Conservation (phyloP, 2,329 filamentous ascomycete species). For the Samsoniella hepiali region DNA sequence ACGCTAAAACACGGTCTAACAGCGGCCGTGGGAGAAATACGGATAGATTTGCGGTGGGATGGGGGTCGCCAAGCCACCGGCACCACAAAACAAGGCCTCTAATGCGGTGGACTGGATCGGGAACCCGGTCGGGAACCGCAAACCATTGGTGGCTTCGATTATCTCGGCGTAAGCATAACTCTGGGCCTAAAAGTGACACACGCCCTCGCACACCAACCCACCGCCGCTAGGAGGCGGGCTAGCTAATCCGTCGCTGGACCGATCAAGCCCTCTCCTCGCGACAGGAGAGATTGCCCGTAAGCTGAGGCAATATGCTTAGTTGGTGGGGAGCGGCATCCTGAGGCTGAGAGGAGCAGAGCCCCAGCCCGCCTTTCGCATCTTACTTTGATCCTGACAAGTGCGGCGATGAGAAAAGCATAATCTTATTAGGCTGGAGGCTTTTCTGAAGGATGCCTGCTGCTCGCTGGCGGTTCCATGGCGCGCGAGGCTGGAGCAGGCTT, state of each 20-base stretch:
- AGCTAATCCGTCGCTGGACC: conserved; percentile 7
- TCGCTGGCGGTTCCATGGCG: neutral
- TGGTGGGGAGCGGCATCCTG: neutral
- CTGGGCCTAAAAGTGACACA: neutral
- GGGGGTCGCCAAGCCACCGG: conserved; percentile 8
- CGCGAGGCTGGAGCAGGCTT: neutral
- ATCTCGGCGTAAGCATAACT: conserved; percentile 14
- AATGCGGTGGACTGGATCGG: conserved; percentile 8
- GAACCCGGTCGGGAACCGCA: conserved; percentile 11
- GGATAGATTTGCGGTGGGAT: conserved; percentile 16
- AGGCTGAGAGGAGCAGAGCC: neutral
- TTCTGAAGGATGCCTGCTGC: neutral
- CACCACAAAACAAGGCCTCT: conserved; percentile 12
- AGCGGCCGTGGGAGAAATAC: neutral
- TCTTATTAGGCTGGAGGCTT: neutral
- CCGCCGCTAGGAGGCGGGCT: neutral
- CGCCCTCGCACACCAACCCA: neutral
- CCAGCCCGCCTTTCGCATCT: conserved; percentile 4
- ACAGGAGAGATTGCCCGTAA: neutral
- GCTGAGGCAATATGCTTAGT: neutral
- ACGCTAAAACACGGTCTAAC: neutral
- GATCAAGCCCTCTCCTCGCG: conserved; percentile 8
- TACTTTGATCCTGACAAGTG: neutral
- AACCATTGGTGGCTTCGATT: conserved; percentile 17
- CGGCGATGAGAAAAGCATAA: neutral